phyloP scores from a whole-genome alignment of 2,329 filamentous ascomycete genomes.

The Trichocomaceae sp. region DNA sequence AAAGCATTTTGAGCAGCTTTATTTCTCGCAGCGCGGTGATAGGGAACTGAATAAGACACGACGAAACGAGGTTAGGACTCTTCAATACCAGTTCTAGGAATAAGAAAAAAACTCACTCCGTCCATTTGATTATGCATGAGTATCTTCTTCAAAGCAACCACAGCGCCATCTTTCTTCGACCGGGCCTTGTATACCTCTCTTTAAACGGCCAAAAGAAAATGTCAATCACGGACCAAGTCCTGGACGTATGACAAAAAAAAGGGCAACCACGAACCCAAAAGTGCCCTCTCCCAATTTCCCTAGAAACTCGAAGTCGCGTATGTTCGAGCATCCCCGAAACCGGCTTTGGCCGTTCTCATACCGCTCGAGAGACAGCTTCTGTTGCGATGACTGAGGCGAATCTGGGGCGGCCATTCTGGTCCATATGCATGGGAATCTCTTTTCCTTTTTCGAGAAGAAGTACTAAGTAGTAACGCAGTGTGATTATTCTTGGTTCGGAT shows the following conservation, averaged over 20 bases:
- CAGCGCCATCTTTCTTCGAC: constrained; percentile 63
- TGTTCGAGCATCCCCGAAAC: constrained; percentile 72
- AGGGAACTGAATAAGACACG: constrained; percentile 58
- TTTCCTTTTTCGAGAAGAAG: not conserved
- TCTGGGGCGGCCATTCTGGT: constrained; percentile 28
- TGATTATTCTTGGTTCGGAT: not conserved
- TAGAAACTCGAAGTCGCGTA: constrained; percentile 36
- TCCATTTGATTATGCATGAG: constrained; percentile 99
- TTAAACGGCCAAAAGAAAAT: constrained; percentile 2
- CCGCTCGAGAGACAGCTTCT: constrained; percentile 40
- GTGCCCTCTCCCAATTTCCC: constrained; percentile 79
- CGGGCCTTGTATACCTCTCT: constrained; percentile 87
- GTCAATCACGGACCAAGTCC: not conserved
- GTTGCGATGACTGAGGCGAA: constrained; percentile 19
- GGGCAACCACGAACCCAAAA: constrained; percentile 63
- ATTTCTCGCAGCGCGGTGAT: constrained; percentile 97
- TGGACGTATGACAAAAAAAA: no score
- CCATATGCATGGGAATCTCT: not conserved
- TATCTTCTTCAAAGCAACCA: constrained; percentile 95
- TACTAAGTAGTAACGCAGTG: no score
- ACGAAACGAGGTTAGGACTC: not conserved
- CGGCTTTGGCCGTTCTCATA: constrained; percentile 45
- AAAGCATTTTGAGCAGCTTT: constrained; percentile 92
- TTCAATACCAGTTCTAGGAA: not conserved
- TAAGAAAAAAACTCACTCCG: constrained; percentile 55